Base-by-base conservation (phyloP, 345 rosid species). In the Eucalyptus pauciflora region DNA sequence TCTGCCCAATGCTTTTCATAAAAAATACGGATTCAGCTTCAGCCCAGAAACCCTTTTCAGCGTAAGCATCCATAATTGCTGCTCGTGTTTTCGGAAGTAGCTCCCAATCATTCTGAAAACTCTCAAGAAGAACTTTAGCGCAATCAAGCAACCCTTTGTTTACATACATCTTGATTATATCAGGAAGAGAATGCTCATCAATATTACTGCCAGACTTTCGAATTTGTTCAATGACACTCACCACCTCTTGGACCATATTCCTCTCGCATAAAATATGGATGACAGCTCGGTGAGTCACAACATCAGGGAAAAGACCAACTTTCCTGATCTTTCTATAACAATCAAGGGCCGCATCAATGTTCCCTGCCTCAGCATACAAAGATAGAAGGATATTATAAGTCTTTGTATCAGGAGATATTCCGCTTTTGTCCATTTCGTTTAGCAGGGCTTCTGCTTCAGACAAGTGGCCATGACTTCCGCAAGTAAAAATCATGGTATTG, bases 401-500 rank as follows among this genome's bases (percentile, higher is more conserved):
- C 92, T 92, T 95, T 2, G 99, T 96, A 90, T 97, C 98, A 29
- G 99, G 97, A 41, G 90, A 87, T 50, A 96, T 91, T 89, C 94
- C 90, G 88, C 93, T 95, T 89, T 92, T 94, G 89, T 96, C 97
- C 99, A 97, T 97, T 95, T 93, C 94, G 64, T 86, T 89, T 87
- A 96, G 93, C 93, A 96, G 92, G 24, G 96, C 71, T 88, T 97
- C 99, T n/a, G 99, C 99, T 89, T 97, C 99, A 15, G 90, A 92
- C 89, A 96, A 88, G 50, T 89, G 91, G 64, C 99, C 98, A 85
- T 94, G 96, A 90, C 94, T 95, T 90, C 99, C 99, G 92, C 98
- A 96, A 17, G 95, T 96, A 92, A 93, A 93, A 79, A 96, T 97
- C 98, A 97, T 96, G 15, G 99, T 96, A 83, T 97, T 97, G 91